A percentile compares a stretch with the other conserved stretches of the same genome.
These are phyloP conservation scores for Camelina sativa DNA, from an alignment of 345 rosid genomes.

Conservation along the genomic window DNA sequence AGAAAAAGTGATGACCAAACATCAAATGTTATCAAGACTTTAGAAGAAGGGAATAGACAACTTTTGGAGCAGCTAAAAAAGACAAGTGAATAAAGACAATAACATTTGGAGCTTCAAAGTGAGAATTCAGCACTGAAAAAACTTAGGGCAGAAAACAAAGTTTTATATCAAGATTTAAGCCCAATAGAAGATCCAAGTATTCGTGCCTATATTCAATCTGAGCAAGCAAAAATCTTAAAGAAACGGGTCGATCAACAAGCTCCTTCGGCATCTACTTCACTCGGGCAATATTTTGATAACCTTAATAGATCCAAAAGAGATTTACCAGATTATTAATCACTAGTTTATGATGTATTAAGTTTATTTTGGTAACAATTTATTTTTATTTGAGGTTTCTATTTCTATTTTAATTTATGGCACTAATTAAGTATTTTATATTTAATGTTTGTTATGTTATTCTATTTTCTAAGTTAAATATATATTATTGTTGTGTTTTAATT, in stretches of 20 bases:
- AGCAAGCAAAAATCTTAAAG: background rate
- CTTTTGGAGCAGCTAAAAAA: background rate
- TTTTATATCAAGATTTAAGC: background rate
- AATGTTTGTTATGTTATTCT: no score
- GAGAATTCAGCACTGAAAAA: background rate
- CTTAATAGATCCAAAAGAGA: background rate
- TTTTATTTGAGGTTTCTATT: no score
- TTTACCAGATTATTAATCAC: background rate
- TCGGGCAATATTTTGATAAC: background rate
- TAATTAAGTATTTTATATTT: no score
- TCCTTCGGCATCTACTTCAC: background rate
- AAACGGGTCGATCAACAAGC: background rate
- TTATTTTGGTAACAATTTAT: background rate
- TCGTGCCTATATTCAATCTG: background rate
- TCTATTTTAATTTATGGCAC: no score
- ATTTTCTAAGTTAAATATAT: no score
- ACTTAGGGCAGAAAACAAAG: background rate
- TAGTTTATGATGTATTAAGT: background rate
- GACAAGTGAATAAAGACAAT: background rate
- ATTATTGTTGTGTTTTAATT: no score
- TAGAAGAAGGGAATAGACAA: background rate
- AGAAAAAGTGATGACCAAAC: background rate
- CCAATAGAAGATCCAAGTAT: background rate
- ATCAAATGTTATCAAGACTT: background rate
- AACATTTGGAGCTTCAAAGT: background rate